Base-by-base conservation (phyloP, 2,329 filamentous ascomycete genomes). In the Kalmusia sp. region DNA sequence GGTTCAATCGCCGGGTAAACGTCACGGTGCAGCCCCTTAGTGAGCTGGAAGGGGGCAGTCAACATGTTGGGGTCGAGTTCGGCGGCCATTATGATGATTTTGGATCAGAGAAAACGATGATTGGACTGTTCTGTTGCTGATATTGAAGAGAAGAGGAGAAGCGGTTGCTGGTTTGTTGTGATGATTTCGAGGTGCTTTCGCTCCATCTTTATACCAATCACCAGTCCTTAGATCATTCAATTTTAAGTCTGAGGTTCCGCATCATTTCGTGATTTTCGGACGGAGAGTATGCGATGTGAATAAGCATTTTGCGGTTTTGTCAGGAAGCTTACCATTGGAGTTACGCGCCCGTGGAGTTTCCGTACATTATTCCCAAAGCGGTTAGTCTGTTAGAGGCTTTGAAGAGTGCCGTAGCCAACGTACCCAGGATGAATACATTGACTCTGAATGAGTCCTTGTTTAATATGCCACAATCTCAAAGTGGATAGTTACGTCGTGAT, bases 21-120 rank as follows among this genome's bases (percentile, higher is more conserved):
- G 31, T 61, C 53, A 21, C 64, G 62, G 27, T 60, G 61, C 17
- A 62, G 51, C 19, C 35, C 57, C 45, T 63, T 61, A 3, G 63
- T 66, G 22, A 66, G 49, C 38, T 64, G 59, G 51, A 61, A 62
- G 15, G 61, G 63, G 4, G 49, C 11, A 17, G 63, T 65, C 48
- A 62, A 61, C 30, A 51, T 49, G 40, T 62, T 43, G 9, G 57
- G 56, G 39, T 62, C 56, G 21, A 57, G 15, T 3, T 19, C 25
- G 14, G 41, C 28, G 12, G 52, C 52, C 52, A 58, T 56, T 51
- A 21, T 47, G 31, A 35, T 31, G 27, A 14, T 6, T 15, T 11
- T 27, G 9, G 24, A 17, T 15, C 6, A 6, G 9, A 7, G 14
- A 27, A 31, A 34, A 11, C 38, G 8, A 27, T 38, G 15, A 14